Conservation (phyloP, 495 filamentous ascomycete species). For the Xylaria sp. region DNA sequence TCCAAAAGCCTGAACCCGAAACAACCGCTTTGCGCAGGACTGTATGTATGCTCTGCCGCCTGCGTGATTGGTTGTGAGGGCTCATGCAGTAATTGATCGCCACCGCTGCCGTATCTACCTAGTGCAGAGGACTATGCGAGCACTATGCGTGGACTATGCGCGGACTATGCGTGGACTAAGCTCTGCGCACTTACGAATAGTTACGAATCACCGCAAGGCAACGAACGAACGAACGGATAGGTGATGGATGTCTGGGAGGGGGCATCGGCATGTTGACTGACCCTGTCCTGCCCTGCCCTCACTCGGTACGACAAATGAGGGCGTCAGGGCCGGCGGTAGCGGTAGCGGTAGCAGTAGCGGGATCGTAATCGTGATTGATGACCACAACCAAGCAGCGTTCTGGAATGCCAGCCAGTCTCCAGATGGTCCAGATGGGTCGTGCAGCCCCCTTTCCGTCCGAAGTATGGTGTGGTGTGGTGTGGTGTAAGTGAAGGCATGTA, state of each 20-base stretch:
- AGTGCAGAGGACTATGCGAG: no score
- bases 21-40: conserved; percentile 13
- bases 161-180: background rate
- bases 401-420: conserved; percentile 11
- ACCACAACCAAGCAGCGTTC: background rate
- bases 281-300: no score
- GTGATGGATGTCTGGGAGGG: background rate
- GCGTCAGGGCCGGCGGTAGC: background rate
- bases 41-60: background rate
- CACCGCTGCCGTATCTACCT: background rate
- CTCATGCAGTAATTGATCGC: conserved; percentile 14
- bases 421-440: conserved; percentile 3
- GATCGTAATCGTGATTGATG: background rate
- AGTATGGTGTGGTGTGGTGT: background rate
- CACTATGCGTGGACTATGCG: background rate
- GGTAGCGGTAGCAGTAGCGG: no score
- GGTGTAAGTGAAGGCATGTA: no score
- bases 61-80: conserved; percentile 4
- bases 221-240: background rate
- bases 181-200: background rate
- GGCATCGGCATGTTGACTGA: conserved; percentile 11
- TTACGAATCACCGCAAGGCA: conserved; percentile 6
- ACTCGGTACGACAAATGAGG: background rate
- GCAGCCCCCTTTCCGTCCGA: conserved; percentile 6
- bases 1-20: conserved; percentile 15